Percentiles rank a stretch among this genome's conserved stretches.
These are phyloP conservation scores for Ramularia endophylla DNA, from an alignment of 2,329 filamentous ascomycete genomes.

Conservation along the genomic window DNA sequence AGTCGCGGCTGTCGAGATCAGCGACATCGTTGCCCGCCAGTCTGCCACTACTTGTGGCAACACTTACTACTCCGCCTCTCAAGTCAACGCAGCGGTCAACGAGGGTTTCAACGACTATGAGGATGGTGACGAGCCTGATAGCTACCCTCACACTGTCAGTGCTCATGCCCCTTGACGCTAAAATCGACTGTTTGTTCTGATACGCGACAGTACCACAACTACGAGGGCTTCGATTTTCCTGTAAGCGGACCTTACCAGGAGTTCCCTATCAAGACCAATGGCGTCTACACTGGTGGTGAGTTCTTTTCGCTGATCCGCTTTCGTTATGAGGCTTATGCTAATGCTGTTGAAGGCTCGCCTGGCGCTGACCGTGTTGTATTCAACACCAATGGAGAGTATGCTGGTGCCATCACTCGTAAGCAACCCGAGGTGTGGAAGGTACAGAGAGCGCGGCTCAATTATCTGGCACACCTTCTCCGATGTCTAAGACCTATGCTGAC, in stretches of 20 bases:
- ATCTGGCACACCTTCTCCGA: too few species aligned
- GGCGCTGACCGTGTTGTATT: constrained; percentile 64
- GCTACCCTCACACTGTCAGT: constrained; percentile 24
- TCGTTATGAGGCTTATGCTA: constrained; percentile 3
- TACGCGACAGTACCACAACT: constrained; percentile 6
- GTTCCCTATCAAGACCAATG: constrained; percentile 51
- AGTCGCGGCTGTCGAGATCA: constrained; percentile 22
- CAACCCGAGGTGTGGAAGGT: too few species aligned
- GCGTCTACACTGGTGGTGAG: constrained; percentile 50
- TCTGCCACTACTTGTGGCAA: constrained; percentile 50
- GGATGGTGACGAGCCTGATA: constrained; percentile 32
- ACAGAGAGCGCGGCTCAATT: too few species aligned
- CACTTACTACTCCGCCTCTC: constrained; percentile 45
- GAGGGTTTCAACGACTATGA: constrained; percentile 41
- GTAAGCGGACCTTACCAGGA: constrained; percentile 57
- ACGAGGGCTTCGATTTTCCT: constrained; percentile 56
- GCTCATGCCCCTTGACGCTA: constrained; percentile 21
- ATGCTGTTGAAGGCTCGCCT: constrained; percentile 46
- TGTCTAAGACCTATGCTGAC: too few species aligned
- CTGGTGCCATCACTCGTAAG: constrained; percentile 63
- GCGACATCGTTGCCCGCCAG: constrained; percentile 33
- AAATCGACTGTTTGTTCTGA: neutral
- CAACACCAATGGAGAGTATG: constrained; percentile 50
- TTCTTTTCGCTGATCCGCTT: neutral
- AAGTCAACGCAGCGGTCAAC: constrained; percentile 46